Percentiles rank a stretch among this genome's conserved stretches.
phyloP scores from a whole-genome alignment of 495 filamentous ascomycete genomes.

The Aspergillus cavernicola region DNA sequence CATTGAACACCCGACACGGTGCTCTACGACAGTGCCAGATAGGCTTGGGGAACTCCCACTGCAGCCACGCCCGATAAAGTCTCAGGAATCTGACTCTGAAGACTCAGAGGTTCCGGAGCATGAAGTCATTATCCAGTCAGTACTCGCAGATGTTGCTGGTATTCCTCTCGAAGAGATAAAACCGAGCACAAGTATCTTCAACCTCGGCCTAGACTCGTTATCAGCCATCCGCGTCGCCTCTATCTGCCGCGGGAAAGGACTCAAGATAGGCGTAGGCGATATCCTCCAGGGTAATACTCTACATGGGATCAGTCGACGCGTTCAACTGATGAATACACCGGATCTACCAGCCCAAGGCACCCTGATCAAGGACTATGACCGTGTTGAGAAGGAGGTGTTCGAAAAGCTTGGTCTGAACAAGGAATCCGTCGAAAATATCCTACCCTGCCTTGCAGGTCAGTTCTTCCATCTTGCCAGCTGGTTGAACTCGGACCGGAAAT shows the following conservation, averaged over 20 bases:
- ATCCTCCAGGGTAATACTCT: conserved; percentile 64
- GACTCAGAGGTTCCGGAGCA: conserved; percentile 9
- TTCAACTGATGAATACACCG: conserved; percentile 12
- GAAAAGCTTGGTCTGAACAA: conserved; percentile 27
- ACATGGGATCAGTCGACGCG: conserved; percentile 47
- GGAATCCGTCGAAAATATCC: conserved; percentile 47
- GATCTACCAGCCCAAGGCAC: conserved; percentile 5
- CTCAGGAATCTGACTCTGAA: neutral
- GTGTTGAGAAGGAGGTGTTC: conserved; percentile 31
- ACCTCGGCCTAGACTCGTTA: conserved; percentile 87
- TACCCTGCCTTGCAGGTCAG: conserved; percentile 69
- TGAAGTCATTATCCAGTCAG: conserved; percentile 54
- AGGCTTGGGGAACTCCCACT: conserved; percentile 24
- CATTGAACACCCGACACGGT: conserved; percentile 26
- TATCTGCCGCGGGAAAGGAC: conserved; percentile 55
- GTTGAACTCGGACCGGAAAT: conserved; percentile 55
- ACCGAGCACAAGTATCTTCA: conserved; percentile 67
- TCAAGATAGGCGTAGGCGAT: conserved; percentile 59
- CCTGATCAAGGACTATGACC: conserved; percentile 19
- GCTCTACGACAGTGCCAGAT: conserved; percentile 20
- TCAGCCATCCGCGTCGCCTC: conserved; percentile 73
- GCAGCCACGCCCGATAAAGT: neutral
- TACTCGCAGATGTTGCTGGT: conserved; percentile 61
- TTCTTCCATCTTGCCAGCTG: conserved; percentile 66
- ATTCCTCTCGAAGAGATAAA: conserved; percentile 58